Evolutionary conservation across 805 yeast species (phyloP).

Genomic region (Saturnispora silvae): DNA sequence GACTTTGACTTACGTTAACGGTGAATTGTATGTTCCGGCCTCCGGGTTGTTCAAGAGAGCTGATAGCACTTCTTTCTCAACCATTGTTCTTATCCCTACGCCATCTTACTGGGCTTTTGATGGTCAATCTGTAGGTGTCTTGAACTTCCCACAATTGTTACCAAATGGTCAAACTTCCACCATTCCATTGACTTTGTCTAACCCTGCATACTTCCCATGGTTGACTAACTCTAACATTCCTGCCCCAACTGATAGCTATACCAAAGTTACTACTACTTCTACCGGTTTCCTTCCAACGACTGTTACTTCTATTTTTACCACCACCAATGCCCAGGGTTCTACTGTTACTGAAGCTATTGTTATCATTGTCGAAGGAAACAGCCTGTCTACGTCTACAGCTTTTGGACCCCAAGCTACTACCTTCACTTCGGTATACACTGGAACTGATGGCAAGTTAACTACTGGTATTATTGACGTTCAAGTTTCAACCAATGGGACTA

Average conservation of each 20-base stretch:
- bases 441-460: too few species aligned
- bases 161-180: neutral
- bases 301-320: neutral
- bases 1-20: neutral
- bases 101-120: neutral
- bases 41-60: constrained; percentile 1
- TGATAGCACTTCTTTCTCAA: neutral
- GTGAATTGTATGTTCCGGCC: neutral
- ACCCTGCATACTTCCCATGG: neutral
- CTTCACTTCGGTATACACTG: too few species aligned
- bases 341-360: neutral
- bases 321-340: neutral
- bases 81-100: constrained; percentile 1
- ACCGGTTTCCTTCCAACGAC: neutral
- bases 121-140: neutral
- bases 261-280: neutral
- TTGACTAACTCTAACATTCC: neutral
- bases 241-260: neutral
- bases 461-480: too few species aligned
- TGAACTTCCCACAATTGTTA: neutral
- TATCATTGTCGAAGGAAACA: too few species aligned
- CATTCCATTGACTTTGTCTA: neutral
- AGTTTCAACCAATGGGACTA: too few species aligned
- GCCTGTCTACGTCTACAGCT: too few species aligned
- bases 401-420: too few species aligned